These are phyloP conservation scores for Actinomortierella wolfii DNA, from an alignment of 371 early-diverging fungal genomes.

Conservation along the genomic window DNA sequence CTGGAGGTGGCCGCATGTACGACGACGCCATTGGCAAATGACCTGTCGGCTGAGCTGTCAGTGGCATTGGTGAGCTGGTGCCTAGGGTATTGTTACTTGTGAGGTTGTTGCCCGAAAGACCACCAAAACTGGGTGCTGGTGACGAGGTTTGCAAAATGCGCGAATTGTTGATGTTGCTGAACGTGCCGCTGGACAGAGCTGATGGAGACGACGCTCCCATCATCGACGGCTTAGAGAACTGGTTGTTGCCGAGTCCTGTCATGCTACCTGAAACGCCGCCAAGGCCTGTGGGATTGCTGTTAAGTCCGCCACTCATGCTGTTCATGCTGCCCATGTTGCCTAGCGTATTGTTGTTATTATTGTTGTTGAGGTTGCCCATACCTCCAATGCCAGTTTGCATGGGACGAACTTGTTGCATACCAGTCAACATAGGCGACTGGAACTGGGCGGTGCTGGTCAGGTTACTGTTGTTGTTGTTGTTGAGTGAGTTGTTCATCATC, in stretches of 20 bases:
- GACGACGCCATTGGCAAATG: slow-evolving; percentile 44
- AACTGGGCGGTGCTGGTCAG: too few relatives aligned
- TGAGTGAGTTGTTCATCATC: slow-evolving; percentile 1
- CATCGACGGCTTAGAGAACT: too few relatives aligned
- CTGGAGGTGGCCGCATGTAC: slow-evolving; percentile 42
- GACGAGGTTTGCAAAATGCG: too few relatives aligned
- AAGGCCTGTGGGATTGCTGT: too few relatives aligned
- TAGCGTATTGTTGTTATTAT: slow-evolving; percentile 1
- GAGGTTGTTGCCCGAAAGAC: slow-evolving; percentile 7
- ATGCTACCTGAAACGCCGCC: too few relatives aligned
- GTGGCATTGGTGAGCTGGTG: slow-evolving; percentile 19
- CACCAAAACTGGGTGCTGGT: slow-evolving; percentile 4
- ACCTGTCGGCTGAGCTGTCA: slow-evolving; percentile 36
- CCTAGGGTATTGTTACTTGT: slow-evolving; percentile 6
- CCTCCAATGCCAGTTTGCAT: slow-evolving; percentile 7
- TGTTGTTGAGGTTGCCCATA: slow-evolving; percentile 12
- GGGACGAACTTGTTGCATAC: slow-evolving; percentile 12
- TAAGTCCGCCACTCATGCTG: slow-evolving; percentile 9
- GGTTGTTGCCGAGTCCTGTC: too few relatives aligned
- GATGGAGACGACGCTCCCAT: too few relatives aligned
- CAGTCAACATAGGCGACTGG: slow-evolving; percentile 5
- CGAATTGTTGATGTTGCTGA: too few relatives aligned
- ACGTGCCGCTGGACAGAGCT: too few relatives aligned
- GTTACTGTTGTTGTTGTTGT: slow-evolving; percentile 4
- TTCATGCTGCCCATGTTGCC: slow-evolving; percentile 14